A percentile compares a stretch with the other conserved stretches of the same genome.
Evolutionary conservation across 1,139 yeast species (phyloP).

Genomic region (Scheffersomyces illinoinensis): DNA sequence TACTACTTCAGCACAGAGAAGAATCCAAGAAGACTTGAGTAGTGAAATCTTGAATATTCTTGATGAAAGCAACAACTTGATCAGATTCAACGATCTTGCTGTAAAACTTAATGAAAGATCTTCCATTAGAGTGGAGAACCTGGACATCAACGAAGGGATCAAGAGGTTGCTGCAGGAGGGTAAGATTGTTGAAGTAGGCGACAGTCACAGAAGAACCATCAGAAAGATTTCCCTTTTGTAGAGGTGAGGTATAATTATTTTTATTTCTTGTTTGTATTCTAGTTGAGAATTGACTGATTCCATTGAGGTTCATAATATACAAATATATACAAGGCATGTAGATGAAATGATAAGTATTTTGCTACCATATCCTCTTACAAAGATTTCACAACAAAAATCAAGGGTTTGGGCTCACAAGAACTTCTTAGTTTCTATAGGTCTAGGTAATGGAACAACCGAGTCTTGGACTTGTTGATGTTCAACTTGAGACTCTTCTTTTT

Average conservation of each 20-base stretch:
- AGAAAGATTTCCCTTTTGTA: conserved; percentile 42
- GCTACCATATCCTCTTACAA: background rate
- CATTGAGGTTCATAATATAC: background rate
- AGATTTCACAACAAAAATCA: background rate
- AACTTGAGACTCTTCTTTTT: background rate
- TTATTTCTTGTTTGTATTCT: conserved; percentile 3
- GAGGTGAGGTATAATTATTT: background rate
- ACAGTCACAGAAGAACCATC: conserved; percentile 68
- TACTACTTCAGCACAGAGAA: conserved; percentile 84
- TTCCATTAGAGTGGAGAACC: conserved; percentile 66
- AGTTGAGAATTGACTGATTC: background rate
- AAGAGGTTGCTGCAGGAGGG: conserved; percentile 77
- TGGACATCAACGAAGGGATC: conserved; percentile 68
- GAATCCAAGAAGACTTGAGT: conserved; percentile 71
- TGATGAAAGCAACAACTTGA: conserved; percentile 40
- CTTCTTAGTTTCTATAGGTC: conserved; percentile 14
- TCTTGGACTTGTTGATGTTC: background rate
- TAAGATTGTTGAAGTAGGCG: conserved; percentile 69
- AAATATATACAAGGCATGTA: background rate
- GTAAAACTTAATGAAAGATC: conserved; percentile 68
- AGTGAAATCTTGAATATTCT: conserved; percentile 56
- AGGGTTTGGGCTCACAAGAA: conserved; percentile 10
- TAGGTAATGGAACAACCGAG: background rate
- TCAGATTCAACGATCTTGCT: conserved; percentile 63
- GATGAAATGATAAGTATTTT: background rate